These are phyloP conservation scores for Bipolaris gigantea DNA, from an alignment of 2,329 filamentous ascomycete genomes.

Conservation along the genomic window DNA sequence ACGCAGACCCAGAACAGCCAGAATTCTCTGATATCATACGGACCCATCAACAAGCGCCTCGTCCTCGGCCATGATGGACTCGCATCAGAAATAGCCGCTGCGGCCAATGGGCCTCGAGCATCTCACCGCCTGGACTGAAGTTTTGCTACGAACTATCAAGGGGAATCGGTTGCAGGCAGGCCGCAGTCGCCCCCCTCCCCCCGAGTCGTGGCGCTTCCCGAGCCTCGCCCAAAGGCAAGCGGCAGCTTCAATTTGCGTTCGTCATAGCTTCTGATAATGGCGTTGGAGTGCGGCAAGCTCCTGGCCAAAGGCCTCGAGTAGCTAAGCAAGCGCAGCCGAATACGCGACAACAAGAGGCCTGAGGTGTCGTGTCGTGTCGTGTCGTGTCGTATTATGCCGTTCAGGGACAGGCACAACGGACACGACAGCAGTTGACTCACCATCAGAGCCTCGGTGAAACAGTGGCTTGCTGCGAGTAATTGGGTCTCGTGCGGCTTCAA, in stretches of 20 bases:
- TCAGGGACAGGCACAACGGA: background rate
- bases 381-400: constrained; percentile 4
- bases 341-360: constrained; percentile 13
- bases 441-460: background rate
- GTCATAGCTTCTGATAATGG: constrained; percentile 26
- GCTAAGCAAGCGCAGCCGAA: constrained; percentile 2
- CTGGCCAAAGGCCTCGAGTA: constrained; percentile 11
- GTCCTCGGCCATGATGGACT: constrained; percentile 15
- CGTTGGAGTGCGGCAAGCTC: constrained; percentile 18
- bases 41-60: constrained; percentile 2
- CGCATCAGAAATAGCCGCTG: constrained; percentile 12
- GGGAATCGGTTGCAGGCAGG: constrained; percentile 23
- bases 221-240: constrained; percentile 21
- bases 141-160: constrained; percentile 21
- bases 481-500: background rate
- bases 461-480: background rate
- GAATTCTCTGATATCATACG: constrained; percentile 14
- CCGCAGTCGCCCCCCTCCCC: constrained; percentile 23
- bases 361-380: constrained; percentile 3
- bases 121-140: constrained; percentile 35
- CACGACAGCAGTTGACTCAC: background rate
- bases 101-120: constrained; percentile 27
- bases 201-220: constrained; percentile 27
- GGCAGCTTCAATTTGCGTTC: constrained; percentile 18
- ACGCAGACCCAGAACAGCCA: constrained; percentile 8